A percentile compares a stretch with the other conserved stretches of the same genome.
These are phyloP conservation scores for Colletotrichum karsti DNA, from an alignment of 2,329 filamentous ascomycete species.

Conservation along the genomic window DNA sequence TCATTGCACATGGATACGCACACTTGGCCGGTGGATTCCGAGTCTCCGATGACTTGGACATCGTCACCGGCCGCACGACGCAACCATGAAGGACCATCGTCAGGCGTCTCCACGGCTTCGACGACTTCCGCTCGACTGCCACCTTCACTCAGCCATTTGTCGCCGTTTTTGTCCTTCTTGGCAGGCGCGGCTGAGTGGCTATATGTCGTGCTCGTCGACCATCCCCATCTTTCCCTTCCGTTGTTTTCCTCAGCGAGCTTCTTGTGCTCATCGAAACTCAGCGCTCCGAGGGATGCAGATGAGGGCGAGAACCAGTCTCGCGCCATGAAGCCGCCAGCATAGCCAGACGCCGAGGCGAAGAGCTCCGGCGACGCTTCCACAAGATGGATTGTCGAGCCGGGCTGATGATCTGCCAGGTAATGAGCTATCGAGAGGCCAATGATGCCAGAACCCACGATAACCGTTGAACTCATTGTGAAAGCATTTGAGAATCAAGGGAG, in stretches of 20 bases:
- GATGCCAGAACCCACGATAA: conserved; percentile 76
- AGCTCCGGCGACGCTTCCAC: conserved; percentile 60
- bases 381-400: conserved; percentile 52
- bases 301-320: conserved; percentile 74
- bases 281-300: conserved; percentile 65
- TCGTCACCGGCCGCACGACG: conserved; percentile 60
- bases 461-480: conserved; percentile 56
- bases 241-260: conserved; percentile 67
- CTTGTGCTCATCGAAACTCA: conserved; percentile 76
- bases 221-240: conserved; percentile 63
- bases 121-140: conserved; percentile 68
- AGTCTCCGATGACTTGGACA: conserved; percentile 69
- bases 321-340: conserved; percentile 78
- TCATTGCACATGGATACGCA: conserved; percentile 47
- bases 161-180: conserved; percentile 51
- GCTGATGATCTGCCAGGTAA: conserved; percentile 67
- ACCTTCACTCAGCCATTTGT: conserved; percentile 74
- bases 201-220: conserved; percentile 64
- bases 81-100: conserved; percentile 65
- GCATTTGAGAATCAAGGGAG: neutral
- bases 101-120: conserved; percentile 39
- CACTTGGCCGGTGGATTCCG: conserved; percentile 71
- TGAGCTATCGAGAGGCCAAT: conserved; percentile 78
- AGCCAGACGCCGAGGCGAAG: conserved; percentile 78
- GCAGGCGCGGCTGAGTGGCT: conserved; percentile 51